Base-by-base conservation (phyloP, 768 basidiomycete genomes). In the Cantharellus anzutake region DNA sequence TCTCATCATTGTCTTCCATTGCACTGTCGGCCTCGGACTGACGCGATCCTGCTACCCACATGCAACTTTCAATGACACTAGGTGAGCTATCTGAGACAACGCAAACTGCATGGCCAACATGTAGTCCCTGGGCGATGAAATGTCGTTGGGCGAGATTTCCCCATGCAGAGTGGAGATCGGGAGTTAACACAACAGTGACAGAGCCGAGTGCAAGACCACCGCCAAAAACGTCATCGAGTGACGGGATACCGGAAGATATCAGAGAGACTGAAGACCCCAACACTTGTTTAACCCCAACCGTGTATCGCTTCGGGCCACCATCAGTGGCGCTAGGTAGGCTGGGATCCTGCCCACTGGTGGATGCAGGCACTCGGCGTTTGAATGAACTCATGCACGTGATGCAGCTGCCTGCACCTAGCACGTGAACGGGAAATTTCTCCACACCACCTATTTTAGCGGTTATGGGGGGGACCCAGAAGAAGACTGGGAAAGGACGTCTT, bases 151-250 rank as follows among this genome's bases (percentile, higher is more conserved):
- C 41, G 3, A 76, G 67, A 57, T 69, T 65, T 1, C 67, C 63
- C 72, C 74, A 76, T 34, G 68, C 62, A 0, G 72, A 70, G 37
- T 73, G 72, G 2, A 59, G 61, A 61, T 76, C 75, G 4, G 71
- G 70, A 7, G 71, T 64, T 5, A 74, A 63, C 34, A 73, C 65
- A 35, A 69, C 63, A 3, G 68, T 61, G 3, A 68, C 64, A 3
- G 68, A 68, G 16, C 70, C 70, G 50, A 73, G 66, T 66, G 94
- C 91, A 41, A 96, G 70, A 16, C 92, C 91, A 38, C 90, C 92
- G 59, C 92, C 92, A 42, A 98, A 80, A 62, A 98, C 80, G 68
- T 98, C 96, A 70, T 99, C 96, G 29, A 99, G 75, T 7, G 92
- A 91, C 37, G 90, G 82, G 4, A 98, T 80, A 2, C 96, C 96